Conservation (phyloP, 1,284 basidiomycete species). For the Cutaneotrichosporon sp. region DNA sequence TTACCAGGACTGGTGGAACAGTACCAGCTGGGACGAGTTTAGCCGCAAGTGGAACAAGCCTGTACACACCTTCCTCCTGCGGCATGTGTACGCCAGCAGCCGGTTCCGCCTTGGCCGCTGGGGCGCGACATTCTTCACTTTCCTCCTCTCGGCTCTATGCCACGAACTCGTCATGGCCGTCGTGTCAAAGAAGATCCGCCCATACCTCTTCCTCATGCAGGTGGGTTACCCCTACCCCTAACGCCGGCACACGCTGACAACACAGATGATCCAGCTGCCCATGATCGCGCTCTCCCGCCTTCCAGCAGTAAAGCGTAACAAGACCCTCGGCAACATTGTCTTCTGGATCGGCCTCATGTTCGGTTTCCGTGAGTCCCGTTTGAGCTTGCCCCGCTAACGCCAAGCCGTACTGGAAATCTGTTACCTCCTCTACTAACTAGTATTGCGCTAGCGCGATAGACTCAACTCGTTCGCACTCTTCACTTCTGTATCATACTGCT, state of each 20-base stretch:
- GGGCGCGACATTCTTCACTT: constrained; percentile 84
- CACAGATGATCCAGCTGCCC: constrained; percentile 84
- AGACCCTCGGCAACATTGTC: constrained; percentile 64
- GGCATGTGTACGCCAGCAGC: constrained; percentile 88
- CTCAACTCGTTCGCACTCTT: not conserved
- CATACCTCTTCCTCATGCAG: constrained; percentile 45
- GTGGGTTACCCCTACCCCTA: constrained; percentile 24
- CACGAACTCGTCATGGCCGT: constrained; percentile 97
- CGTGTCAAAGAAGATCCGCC: constrained; percentile 79
- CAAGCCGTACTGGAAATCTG: constrained; percentile 16
- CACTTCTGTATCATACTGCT: not conserved
- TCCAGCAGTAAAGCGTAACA: constrained; percentile 70
- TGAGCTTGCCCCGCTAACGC: not conserved
- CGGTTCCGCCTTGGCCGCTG: constrained; percentile 69
- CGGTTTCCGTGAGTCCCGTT: constrained; percentile 60
- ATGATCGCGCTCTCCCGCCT: constrained; percentile 76
- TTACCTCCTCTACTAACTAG: constrained; percentile 10
- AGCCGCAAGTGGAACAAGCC: constrained; percentile 90
- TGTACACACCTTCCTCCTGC: constrained; percentile 70
- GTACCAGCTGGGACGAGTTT: constrained; percentile 93
- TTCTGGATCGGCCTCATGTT: constrained; percentile 83
- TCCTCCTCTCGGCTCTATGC: constrained; percentile 76
- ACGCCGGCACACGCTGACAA: not conserved
- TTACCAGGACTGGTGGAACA: constrained; percentile 99
- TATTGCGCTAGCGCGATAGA: not conserved